Conservation (phyloP, 257 asterid species). For the Solanum neorickii region DNA sequence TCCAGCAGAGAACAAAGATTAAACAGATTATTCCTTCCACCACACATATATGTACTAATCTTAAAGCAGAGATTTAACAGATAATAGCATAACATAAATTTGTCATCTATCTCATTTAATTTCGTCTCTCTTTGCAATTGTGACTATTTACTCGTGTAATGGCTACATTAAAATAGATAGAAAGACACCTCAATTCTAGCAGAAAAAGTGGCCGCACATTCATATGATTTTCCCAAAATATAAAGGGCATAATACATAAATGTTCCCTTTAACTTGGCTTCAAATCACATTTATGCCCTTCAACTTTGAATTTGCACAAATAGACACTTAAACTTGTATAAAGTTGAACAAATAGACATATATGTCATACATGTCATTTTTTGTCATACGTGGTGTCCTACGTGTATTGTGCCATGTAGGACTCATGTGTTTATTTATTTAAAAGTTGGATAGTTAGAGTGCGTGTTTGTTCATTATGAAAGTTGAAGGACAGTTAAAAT, state of each 20-base stretch:
- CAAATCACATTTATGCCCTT: too few relatives aligned
- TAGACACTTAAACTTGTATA: too few relatives aligned
- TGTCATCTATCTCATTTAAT: background rate
- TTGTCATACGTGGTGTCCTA: too few relatives aligned
- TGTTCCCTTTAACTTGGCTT: too few relatives aligned
- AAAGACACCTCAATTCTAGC: background rate
- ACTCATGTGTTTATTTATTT: too few relatives aligned
- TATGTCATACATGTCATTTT: too few relatives aligned
- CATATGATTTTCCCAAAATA: background rate
- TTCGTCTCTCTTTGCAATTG: background rate
- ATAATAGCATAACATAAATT: background rate
- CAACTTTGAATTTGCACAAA: too few relatives aligned
- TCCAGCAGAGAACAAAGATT: background rate
- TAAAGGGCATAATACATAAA: background rate
- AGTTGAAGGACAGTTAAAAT: too few relatives aligned
- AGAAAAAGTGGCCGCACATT: background rate
- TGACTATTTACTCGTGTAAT: background rate
- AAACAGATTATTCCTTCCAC: background rate
- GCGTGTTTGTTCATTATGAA: too few relatives aligned
- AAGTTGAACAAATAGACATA: too few relatives aligned
- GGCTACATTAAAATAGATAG: background rate
- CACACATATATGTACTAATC: background rate
- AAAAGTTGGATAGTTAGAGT: too few relatives aligned
- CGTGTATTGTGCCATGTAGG: too few relatives aligned
- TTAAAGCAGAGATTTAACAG: background rate